Base-by-base conservation (phyloP, 2,329 filamentous ascomycete species). In the Diaporthe ampelina region DNA sequence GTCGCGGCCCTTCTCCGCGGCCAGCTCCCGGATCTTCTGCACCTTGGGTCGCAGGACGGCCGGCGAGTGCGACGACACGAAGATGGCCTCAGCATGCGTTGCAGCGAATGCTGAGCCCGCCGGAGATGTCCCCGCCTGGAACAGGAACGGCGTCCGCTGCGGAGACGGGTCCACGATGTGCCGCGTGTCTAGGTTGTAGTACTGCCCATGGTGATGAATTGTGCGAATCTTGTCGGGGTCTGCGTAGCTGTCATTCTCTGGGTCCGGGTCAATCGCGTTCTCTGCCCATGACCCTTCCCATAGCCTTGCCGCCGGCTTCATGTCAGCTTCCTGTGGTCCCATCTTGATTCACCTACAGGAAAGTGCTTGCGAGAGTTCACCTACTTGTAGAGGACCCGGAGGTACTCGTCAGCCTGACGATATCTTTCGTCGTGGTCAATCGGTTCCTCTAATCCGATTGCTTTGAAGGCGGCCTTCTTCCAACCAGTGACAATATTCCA, bases 401-500 rank as follows among this genome's bases (percentile, higher is more conserved):
- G 80, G 76, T 89, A 90, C 75, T 90, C 88, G 43, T 89, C 88
- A 1, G 88, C 88, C 73, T 88, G 85, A 0, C 79, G 81, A 74
- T 89, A 89, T 4, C 88, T 81, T 78, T 89, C 83, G 68, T 90
- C 88, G 77, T 89, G 88, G 74, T 89, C 87, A 52, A 89, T 87
- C 29, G 29, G 29, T 32, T 32, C 29, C 29, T 32, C 29, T 32
- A 90, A 78, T 0, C 88, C 89, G 73, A 91, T 89, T 1, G 88
- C 88, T 77, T 90, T 89, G 80, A 89, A 89, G 0, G 89, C 89
- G 0, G 86, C 84, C 77, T 91, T 91, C 79, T 90, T 90, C 86
- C 88, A 91, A 0, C 85, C 87, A 0, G 91, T 92, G 0, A 93
- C 91, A 26, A 93, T 91, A 75, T 93, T 93, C 91, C 91, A 92